Base-by-base conservation (phyloP, 1,284 basidiomycete genomes). In the Cryptococcus neoformans region DNA sequence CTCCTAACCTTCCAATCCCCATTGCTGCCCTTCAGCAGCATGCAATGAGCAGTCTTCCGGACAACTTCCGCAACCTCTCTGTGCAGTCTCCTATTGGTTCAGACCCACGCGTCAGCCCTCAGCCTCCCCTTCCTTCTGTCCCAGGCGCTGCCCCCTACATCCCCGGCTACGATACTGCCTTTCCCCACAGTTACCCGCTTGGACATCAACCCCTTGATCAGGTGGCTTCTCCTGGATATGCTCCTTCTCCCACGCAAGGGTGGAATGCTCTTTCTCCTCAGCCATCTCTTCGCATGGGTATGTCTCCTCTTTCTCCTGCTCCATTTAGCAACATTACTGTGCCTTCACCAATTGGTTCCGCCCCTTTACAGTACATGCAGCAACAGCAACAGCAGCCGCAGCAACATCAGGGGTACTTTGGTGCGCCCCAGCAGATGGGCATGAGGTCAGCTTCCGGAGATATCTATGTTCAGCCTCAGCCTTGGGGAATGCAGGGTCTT, bases 1-100 rank as follows among this genome's bases (percentile, higher is more conserved):
- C 69, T 11, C 73, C 75, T 35, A 75, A 75, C 55, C 67, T 76
- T 14, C 75, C 70, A 10, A 70, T 74, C 54, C 72, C 74, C 21
- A 44, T 65, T 17, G 56, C 65, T 47, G 4, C 62, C 21, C 57
- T 67, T 28, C 67, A 63, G 50, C 62, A 59, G n/a, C 50, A 53
- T 44, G 46, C 62, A 7, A n/a, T 59, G 21, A 63, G 63, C 39
- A 56, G 59, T 34, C 58, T 69, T 16, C 61, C 62, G 53, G 73
- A 74, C 40, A 54, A 60, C 8, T 70, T 74, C 65, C 67, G 64
- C 14, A 64, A 62, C 49, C 65, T 73, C 34, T 55, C 55, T 57
- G 53, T 70, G 44, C 62, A 60, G 49, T 57, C 53, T 11, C 58
- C 62, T 35, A 38, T 53, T 12, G 46, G 42, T 37, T 39, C 56